Evolutionary conservation across 2,329 filamentous ascomycete genomes (phyloP), one percentile per base, ranked within the genome.

Genomic region (Gaeumannomyces sp.): DNA sequence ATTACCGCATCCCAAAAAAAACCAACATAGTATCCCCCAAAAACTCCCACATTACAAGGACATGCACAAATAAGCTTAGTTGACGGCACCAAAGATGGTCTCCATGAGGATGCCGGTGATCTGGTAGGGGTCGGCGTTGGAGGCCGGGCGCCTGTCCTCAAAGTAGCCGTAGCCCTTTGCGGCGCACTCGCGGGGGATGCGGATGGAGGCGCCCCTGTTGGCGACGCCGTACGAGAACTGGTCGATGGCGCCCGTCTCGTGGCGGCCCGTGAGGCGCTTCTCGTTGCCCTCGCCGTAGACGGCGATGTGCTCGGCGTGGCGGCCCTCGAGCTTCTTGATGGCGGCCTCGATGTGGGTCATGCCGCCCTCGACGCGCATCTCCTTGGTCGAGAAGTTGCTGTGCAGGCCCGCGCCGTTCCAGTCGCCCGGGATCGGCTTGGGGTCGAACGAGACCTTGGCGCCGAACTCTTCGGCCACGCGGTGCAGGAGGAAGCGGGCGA

Each of bases 201-300:
- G 92, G 74, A 98, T 93, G 56, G 91, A 96, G 66, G 91, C 89
- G 74, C 94, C 95, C 80, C 95, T 93, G 89, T 98, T 94, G 78
- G 95, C 95, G 68, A 98, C 89, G 75, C 95, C 94, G 79, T 89
- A 98, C 72, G 87, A 88, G 86, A 99, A 99, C 77, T 90, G 86
- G 76, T 99, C 94, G 74, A 97, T 97, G 72, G 84, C 87, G 60
- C 93, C 93, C 14, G 95, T 99, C 88, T 99, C 95, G 81, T 97
- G 92, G 70, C 86, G 85, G 72, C 95, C 95, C 64, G 94, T 98
- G 72, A 98, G 90, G 75, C 95, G 93, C 72, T 90, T 86, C 72
- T 95, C 92, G 83, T 99, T 99, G 78, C 93, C 94, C 83, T 96
- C 92, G 74, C 95, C 92, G 79, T 96, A 96, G 71, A 95, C 91